Evolutionary conservation across 2,329 filamentous ascomycete species (phyloP).

Genomic region (Fusarium aywerte): DNA sequence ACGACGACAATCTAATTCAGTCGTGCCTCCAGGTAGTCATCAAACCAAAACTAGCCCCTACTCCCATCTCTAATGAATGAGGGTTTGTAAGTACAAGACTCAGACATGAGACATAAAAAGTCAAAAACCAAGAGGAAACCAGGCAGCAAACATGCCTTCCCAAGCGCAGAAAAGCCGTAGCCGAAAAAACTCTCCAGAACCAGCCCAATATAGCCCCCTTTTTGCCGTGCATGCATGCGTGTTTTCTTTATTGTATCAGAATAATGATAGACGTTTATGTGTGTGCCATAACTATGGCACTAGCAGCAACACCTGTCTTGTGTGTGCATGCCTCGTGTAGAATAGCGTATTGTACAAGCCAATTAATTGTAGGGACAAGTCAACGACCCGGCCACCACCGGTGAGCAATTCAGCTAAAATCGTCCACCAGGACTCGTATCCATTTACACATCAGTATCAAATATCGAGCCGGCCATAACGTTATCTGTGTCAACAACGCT

Average conservation of each 20-base stretch:
- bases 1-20: slow-evolving; percentile 18
- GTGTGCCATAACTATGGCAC: slow-evolving; percentile 16
- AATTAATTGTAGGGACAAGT: not conserved
- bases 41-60: slow-evolving; percentile 4
- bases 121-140: slow-evolving; percentile 1
- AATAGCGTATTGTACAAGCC: slow-evolving; percentile 27
- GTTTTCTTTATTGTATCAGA: slow-evolving; percentile 12
- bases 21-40: slow-evolving; percentile 5
- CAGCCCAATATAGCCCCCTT: slow-evolving; percentile 33
- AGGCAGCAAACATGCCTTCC: slow-evolving; percentile 6
- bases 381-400: not conserved
- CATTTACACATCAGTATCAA: slow-evolving; percentile 27
- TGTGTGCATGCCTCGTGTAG: not conserved
- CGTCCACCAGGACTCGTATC: slow-evolving; percentile 16
- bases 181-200: slow-evolving; percentile 20
- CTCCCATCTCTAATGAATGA: slow-evolving; percentile 14
- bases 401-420: not conserved
- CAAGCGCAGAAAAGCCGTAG: slow-evolving; percentile 26
- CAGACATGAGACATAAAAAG: slow-evolving; percentile 6
- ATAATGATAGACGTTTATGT: slow-evolving; percentile 13
- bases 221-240: slow-evolving; percentile 19
- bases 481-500: slow-evolving; percentile 11
- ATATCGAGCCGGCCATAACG: slow-evolving; percentile 35
- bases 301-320: slow-evolving; percentile 1
- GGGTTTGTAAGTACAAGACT: slow-evolving; percentile 9